phyloP scores from a whole-genome alignment of 352 stramenopile genomes.

The Phytophthora agathidicida region DNA sequence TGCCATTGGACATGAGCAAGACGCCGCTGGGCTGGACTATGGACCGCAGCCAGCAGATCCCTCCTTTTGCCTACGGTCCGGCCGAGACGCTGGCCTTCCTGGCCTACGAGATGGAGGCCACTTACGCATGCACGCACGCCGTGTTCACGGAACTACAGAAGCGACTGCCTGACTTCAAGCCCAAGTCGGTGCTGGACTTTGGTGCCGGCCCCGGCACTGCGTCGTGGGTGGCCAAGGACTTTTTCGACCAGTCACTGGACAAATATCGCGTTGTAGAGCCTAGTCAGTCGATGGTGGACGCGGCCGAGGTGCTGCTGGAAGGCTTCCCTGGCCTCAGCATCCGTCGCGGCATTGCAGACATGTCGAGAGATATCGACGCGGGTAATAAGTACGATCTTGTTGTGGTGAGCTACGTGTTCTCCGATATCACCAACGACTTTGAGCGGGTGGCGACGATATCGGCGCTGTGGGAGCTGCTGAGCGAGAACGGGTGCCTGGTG shows the following conservation, averaged over 20 bases:
- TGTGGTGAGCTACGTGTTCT: conserved; percentile 75
- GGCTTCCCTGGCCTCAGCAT: conserved; percentile 79
- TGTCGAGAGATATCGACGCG: conserved; percentile 71
- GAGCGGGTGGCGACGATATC: conserved; percentile 81
- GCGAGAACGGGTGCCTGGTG: conserved; percentile 74
- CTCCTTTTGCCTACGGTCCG: conserved; percentile 70
- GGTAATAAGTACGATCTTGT: conserved; percentile 83
- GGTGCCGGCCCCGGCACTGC: conserved; percentile 75
- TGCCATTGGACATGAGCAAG: conserved; percentile 84
- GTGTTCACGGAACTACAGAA: conserved; percentile 72
- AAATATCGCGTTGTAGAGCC: conserved; percentile 82
- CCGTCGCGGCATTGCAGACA: conserved; percentile 69
- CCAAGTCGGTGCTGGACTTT: conserved; percentile 79
- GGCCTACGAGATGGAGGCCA: conserved; percentile 74
- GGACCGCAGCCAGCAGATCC: conserved; percentile 68
- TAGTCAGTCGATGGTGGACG: conserved; percentile 88
- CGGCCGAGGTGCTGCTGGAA: conserved; percentile 70
- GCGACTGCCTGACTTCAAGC: conserved; percentile 57
- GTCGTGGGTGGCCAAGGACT: conserved; percentile 77
- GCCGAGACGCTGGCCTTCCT: conserved; percentile 78
- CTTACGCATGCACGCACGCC: conserved; percentile 72
- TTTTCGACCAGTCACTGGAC: conserved; percentile 64
- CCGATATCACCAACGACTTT: conserved; percentile 85
- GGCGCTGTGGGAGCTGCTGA: conserved; percentile 80
- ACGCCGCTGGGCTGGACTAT: conserved; percentile 80